Evolutionary conservation across 2,329 filamentous ascomycete species (phyloP), one percentile per base, ranked within the genome.

Genomic region (Fusarium sp.): DNA sequence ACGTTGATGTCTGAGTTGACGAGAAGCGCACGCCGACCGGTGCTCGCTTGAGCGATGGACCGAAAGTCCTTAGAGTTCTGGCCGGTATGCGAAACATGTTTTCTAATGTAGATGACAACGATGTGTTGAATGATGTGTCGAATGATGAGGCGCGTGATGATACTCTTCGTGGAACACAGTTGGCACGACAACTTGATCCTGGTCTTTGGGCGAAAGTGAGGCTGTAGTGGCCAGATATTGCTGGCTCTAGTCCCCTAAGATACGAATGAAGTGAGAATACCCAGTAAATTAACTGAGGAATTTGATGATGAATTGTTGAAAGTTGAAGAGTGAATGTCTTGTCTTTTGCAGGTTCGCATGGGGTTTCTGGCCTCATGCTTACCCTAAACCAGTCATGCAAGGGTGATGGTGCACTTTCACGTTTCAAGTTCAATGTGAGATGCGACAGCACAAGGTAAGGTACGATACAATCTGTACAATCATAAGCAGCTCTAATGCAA

Each of bases 11-110:
- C 15, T 61, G 53, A 2, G 74, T 69, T 1, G 75, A 77, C 1
- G 67, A 75, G 48, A 69, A 69, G 38, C 75, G 75, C 15, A 48
- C 35, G 20, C 42, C 56, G 7, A 6, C 11, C 11, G 63, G 41
- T 36, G 47, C 54, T 48, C 60, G 66, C 55, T 60, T 74, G 45
- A 59, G 42, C 18, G 55, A 24, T 17, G 36, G 39, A 10, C 50
- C n/a, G 13, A 57, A 41, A 11, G 26, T 17, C 24, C 54, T 48
- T 36, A 66, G 10, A 13, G 56, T 53, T 24, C 36, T 57, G 1
- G 38, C 5, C 0, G 53, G 45, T 54, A 54, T 50, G 24, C 66
- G 76, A 63, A 78, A 68, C 75, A 77, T 78, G 20, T 14, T 55
- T 53, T 30, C 12, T 38, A 30, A 8, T 22, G 45, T 11, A 42